Percentiles rank a stretch among this genome's conserved stretches.
phyloP scores from a whole-genome alignment of 2,329 filamentous ascomycete species.

The Fusarium pseudocircinatum region DNA sequence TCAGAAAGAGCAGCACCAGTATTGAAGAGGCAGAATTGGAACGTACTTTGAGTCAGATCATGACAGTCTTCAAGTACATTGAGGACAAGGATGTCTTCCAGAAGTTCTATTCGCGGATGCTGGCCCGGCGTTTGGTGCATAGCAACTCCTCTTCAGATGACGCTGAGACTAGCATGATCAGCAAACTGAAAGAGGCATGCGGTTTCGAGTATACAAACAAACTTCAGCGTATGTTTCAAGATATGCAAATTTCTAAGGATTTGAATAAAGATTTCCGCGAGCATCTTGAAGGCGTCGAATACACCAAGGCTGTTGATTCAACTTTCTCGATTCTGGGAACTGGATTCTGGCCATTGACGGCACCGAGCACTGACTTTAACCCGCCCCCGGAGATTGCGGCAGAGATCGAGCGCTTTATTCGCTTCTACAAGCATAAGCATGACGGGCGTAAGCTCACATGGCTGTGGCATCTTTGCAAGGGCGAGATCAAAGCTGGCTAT shows the following conservation, averaged over 20 bases:
- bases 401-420: constrained; percentile 88
- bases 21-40: constrained; percentile 95
- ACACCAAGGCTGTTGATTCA: constrained; percentile 80
- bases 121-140: constrained; percentile 93
- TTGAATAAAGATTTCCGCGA: constrained; percentile 90
- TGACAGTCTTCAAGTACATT: constrained; percentile 99
- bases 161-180: constrained; percentile 99
- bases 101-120: constrained; percentile 98
- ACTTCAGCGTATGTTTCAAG: constrained; percentile 99
- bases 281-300: constrained; percentile 65
- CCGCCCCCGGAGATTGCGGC: constrained; percentile 85
- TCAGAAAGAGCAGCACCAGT: constrained; percentile 92
- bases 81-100: constrained; percentile 99
- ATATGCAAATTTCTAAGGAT: constrained; percentile 99
- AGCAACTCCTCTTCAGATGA: constrained; percentile 96
- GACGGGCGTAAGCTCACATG: constrained; percentile 96
- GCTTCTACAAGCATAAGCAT: constrained; percentile 96
- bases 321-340: constrained; percentile 94
- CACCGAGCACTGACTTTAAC: constrained; percentile 88
- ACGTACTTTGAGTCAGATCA: constrained; percentile 87
- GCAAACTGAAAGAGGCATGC: constrained; percentile 97
- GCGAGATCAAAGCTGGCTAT: constrained; percentile 94
- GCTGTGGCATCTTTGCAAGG: constrained; percentile 98
- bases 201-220: constrained; percentile 99
- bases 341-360: constrained; percentile 93